Percentiles rank a stretch among this genome's conserved stretches.
Conservation (phyloP, 306 rosid genomes). For the Heteromeles arbutifolia region DNA sequence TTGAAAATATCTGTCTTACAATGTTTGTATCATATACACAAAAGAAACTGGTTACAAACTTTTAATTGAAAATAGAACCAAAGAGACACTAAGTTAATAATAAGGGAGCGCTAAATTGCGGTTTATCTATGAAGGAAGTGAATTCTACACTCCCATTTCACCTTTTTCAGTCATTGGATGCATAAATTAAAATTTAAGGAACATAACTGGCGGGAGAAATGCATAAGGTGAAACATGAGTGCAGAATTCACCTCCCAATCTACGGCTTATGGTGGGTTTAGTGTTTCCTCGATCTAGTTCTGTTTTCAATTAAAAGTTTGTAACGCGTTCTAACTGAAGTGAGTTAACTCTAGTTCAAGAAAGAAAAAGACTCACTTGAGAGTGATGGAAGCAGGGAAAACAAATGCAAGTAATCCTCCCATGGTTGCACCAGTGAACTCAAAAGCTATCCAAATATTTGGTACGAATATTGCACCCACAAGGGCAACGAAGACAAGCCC, state of each 20-base stretch:
- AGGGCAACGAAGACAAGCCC: conserved; percentile 14
- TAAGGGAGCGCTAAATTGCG: background rate
- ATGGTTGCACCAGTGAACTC: conserved; percentile 37
- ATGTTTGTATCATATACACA: too few relatives aligned
- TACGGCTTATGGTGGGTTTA: too few relatives aligned
- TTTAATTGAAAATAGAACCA: background rate
- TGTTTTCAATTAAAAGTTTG: background rate
- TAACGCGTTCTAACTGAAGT: background rate
- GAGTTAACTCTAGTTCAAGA: background rate
- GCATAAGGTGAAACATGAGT: too few relatives aligned
- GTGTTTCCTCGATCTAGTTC: background rate
- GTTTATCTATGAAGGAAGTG: too few relatives aligned
- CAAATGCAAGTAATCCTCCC: conserved; percentile 28
- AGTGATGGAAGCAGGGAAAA: conserved; percentile 36
- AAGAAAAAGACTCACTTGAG: conserved; percentile 15
- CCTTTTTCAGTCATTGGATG: too few relatives aligned
- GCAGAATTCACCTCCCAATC: background rate
- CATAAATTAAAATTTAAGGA: too few relatives aligned
- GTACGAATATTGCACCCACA: conserved; percentile 38
- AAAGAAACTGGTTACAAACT: too few relatives aligned
- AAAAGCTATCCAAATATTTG: conserved; percentile 41
- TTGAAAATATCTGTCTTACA: background rate
- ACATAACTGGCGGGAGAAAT: too few relatives aligned
- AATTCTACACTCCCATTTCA: too few relatives aligned
- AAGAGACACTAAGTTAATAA: background rate